Evolutionary conservation across 306 rosid species (phyloP).

Genomic region (Mimosa bimucronata): DNA sequence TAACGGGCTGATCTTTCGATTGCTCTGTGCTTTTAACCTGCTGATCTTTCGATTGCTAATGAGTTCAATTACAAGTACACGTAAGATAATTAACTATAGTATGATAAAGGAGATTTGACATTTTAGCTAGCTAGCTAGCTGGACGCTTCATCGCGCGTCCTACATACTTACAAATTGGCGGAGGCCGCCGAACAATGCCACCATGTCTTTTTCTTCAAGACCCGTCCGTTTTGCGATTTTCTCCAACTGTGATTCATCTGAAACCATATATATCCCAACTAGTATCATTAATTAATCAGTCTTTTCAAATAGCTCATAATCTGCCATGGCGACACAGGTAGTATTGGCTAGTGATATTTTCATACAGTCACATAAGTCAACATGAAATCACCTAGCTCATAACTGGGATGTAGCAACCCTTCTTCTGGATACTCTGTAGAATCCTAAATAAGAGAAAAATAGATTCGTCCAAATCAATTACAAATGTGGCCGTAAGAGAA

Average conservation of each 20-base stretch:
- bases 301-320: neutral
- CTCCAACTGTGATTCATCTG: constrained; percentile 74
- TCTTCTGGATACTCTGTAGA: constrained; percentile 42
- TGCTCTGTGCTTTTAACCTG: no score
- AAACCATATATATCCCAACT: neutral
- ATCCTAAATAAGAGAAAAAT: constrained; percentile 55
- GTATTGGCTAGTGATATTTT: neutral
- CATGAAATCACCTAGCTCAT: constrained; percentile 42
- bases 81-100: neutral
- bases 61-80: constrained; percentile 4
- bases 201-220: constrained; percentile 73
- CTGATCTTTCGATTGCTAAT: constrained; percentile 41
- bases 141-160: neutral
- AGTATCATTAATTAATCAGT: no score
- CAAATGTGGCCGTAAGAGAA: neutral
- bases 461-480: neutral
- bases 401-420: no score
- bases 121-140: no score
- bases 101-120: neutral
- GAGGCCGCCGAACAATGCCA: constrained; percentile 80
- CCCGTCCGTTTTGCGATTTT: constrained; percentile 67
- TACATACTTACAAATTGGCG: constrained; percentile 72
- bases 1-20: no score
- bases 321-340: neutral
- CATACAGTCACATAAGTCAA: neutral